phyloP scores from a whole-genome alignment of 1,284 basidiomycete species.

The Ceratobasidium sp. region DNA sequence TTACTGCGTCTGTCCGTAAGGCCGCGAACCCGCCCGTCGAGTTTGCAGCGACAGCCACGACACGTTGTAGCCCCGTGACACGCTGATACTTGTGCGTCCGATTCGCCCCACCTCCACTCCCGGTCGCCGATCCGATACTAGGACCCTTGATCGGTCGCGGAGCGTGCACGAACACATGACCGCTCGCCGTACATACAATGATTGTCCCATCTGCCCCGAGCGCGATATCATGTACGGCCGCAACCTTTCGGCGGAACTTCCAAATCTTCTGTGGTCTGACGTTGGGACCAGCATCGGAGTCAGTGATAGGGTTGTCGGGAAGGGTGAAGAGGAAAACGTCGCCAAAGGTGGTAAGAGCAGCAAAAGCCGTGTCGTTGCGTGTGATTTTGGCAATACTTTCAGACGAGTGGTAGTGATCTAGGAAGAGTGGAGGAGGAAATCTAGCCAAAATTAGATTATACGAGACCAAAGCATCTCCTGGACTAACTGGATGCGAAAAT shows the following conservation, averaged over 20 bases:
- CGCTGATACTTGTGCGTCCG: slow-evolving; percentile 88
- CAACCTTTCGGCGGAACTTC: slow-evolving; percentile 22
- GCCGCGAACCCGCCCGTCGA: slow-evolving; percentile 92
- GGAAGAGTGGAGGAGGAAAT: slow-evolving; percentile 32
- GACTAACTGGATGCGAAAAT: slow-evolving; percentile 80
- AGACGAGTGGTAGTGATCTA: slow-evolving; percentile 82
- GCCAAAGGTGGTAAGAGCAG: slow-evolving; percentile 87
- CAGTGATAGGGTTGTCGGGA: slow-evolving; percentile 60
- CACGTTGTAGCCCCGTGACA: slow-evolving; percentile 87
- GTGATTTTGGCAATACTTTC: slow-evolving; percentile 87
- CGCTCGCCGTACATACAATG: slow-evolving; percentile 93
- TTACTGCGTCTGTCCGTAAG: slow-evolving; percentile 79
- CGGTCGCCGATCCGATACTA: slow-evolving; percentile 1
- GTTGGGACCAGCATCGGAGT: slow-evolving; percentile 10
- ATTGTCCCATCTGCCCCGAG: slow-evolving; percentile 90
- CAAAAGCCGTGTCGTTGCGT: slow-evolving; percentile 85
- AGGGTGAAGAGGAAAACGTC: slow-evolving; percentile 91
- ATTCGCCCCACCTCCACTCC: slow-evolving; percentile 41
- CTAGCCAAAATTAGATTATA: slow-evolving; percentile 58
- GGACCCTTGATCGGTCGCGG: slow-evolving; percentile 58
- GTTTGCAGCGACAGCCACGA: slow-evolving; percentile 87
- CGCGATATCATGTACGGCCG: slow-evolving; percentile 78
- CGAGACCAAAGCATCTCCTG: slow-evolving; percentile 76
- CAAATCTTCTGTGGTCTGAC: slow-evolving; percentile 38
- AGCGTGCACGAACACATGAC: slow-evolving; percentile 91